phyloP scores from a whole-genome alignment of 306 rosid species.

The Luffa acutangula region DNA sequence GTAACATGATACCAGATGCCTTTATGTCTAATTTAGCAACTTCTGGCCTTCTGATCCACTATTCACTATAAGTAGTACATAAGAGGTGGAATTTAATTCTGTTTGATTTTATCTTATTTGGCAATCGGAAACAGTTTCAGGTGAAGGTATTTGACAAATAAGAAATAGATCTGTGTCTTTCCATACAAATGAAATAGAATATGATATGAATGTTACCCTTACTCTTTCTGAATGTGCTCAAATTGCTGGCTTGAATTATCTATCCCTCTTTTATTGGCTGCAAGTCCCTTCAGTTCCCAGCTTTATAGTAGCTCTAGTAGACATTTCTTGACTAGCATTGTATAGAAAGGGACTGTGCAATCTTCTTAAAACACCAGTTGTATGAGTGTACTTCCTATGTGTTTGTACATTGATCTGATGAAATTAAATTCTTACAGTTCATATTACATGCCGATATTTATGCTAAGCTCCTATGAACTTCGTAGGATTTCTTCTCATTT shows the following conservation, averaged over 20 bases:
- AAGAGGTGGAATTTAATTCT: not conserved
- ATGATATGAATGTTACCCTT: not conserved
- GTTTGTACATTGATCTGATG: not conserved
- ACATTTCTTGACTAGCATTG: not conserved
- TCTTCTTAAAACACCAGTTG: not conserved
- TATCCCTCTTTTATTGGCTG: not conserved
- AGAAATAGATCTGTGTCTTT: not conserved
- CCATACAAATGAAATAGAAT: not conserved
- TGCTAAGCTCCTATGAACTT: slow-evolving; percentile 10
- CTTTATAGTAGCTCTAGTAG: not conserved
- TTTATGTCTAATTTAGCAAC: not conserved
- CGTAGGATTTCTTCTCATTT: slow-evolving; percentile 4
- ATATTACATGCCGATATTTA: not conserved
- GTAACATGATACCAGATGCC: not conserved
- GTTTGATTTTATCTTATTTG: not conserved
- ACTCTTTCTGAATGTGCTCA: not conserved
- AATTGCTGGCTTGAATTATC: not conserved
- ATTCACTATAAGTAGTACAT: not conserved
- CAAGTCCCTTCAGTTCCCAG: not conserved
- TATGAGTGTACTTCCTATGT: not conserved
- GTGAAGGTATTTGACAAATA: not conserved
- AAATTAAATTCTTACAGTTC: not conserved
- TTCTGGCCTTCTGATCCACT: not conserved
- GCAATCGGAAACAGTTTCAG: not conserved
- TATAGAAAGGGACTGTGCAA: not conserved